Evolutionary conservation across 345 rosid species (phyloP).

Genomic region (Ceriops decandra): DNA sequence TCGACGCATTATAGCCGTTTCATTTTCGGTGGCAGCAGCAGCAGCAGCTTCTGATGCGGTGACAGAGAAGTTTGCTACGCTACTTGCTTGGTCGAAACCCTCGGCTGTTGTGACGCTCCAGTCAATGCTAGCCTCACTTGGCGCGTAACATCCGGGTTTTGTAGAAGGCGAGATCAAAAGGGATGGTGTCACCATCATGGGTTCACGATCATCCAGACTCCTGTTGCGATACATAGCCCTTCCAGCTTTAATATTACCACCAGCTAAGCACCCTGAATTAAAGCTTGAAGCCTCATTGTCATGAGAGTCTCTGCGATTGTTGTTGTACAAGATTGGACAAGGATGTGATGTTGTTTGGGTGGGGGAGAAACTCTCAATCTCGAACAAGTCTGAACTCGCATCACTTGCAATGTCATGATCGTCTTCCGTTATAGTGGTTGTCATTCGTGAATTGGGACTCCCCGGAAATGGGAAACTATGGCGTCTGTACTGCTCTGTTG

Average conservation of each 20-base stretch:
- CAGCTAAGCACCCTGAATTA: constrained; percentile 19
- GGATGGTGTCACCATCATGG: constrained; percentile 10
- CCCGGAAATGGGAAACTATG: constrained; percentile 32
- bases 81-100: constrained; percentile 41
- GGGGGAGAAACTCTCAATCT: constrained; percentile 93
- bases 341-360: constrained; percentile 42
- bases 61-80: constrained; percentile 46
- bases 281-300: constrained; percentile 60
- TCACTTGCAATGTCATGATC: constrained; percentile 78
- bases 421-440: not conserved
- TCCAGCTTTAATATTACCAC: not conserved
- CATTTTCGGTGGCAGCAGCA: constrained; percentile 18
- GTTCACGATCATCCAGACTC: constrained; percentile 27
- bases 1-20: constrained; percentile 20
- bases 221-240: constrained; percentile 12
- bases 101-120: constrained; percentile 94
- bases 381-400: constrained; percentile 90
- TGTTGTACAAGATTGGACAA: constrained; percentile 20
- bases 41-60: constrained; percentile 35
- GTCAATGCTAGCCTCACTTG: constrained; percentile 83
- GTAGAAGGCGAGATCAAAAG: constrained; percentile 15
- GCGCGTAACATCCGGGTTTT: constrained; percentile 61
- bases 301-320: constrained; percentile 42
- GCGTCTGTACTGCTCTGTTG: constrained; percentile 14
- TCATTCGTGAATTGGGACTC: constrained; percentile 33